Base-by-base conservation (phyloP, 2,329 filamentous ascomycete species). In the Pseudopyrenochaeta lycopersici region DNA sequence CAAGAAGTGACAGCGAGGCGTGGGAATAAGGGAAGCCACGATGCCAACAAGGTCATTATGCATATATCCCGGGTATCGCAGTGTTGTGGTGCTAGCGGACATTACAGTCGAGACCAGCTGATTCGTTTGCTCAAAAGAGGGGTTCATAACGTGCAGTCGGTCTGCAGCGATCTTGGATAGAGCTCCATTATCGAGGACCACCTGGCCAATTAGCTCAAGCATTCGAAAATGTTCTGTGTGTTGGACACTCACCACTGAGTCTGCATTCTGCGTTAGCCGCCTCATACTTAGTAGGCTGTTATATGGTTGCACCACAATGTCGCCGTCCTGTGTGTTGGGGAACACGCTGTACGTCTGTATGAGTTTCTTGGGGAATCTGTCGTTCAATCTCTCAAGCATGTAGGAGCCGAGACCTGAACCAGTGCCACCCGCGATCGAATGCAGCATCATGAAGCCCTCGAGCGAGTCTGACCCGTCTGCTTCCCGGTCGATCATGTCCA, bases 311-410 rank as follows among this genome's bases (percentile, higher is more conserved):
- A 99, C 95, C 10, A 99, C 94, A 18, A 99, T 94, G 73, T 98
- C 92, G 49, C 88, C 86, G 64, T 90, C 92, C 55, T 91, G 91
- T 0, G 91, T 96, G 75, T 98, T 95, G 1, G 95, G 94, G 68
- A 99, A 99, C 46, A 99, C 96, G 0, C 94, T 98, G 78, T 99
- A 99, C 36, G 95, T 98, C 79, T 99, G 95, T 52, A 99, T 97
- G 62, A 99, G 88, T 82, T 99, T 99, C 80, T 99, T 99, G 31
- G 96, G 95, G 67, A 98, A 99, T 44, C 93, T 86, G 76, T 99
- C 95, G 76, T 99, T 99, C 76, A 99, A 88, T 60, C 92, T 85
- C 78, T 99, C 96, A 15, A 99, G 86, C 56, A 99, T 85, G 72
- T 96, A 99, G 23, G 92, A 97, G 20, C 95, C 95, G 40, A 99